Base-by-base conservation (phyloP, 2,329 filamentous ascomycete genomes). In the Didymella pomorum region DNA sequence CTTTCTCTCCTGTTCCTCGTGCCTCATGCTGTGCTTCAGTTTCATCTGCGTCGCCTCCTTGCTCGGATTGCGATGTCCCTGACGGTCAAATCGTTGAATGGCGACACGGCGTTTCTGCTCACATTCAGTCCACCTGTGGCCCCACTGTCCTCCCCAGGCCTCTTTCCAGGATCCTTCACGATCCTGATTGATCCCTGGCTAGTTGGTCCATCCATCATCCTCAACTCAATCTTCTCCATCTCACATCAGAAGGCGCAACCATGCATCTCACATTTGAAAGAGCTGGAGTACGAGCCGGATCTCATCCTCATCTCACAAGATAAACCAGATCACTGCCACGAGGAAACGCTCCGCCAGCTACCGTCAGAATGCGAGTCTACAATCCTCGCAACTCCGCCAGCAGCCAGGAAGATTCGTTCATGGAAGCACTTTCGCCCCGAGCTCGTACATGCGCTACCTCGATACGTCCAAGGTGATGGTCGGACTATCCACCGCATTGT, bases 131-230 rank as follows among this genome's bases (percentile, higher is more conserved):
- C 86, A 29, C 76, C 83, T 26, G 76, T 79, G n/a, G 76, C 80
- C 46, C 72, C 80, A 54, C 65, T 68, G 10, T 65, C 74, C 20
- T 75, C 75, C 56, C 78, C 72, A 47, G 71, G 68, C 56, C 68
- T 74, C 42, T 77, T 78, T 28, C 79, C 81, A 12, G 79, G 79
- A 49, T 56, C 53, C 21, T 92, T 89, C 73, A 87, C 84, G 16
- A 83, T 93, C 52, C 81, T 93, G 39, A 76, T 92, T 49, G 89
- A 93, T 71, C 90, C 90, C 3, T 92, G 89, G 87, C 81, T 91
- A 29, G 79, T 81, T 11, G 87, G 87, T 0, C 78, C 84, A 4
- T 86, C 86, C 11, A 84, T 83, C 52, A 83, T 88, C 61, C 81
- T 86, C 66, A 86, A 86, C 67, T 80, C 84, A 26, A 83, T 81